Evolutionary conservation across 768 basidiomycete species (phyloP), one percentile per base, ranked within the genome.

Genomic region (Termitomyces sp.): DNA sequence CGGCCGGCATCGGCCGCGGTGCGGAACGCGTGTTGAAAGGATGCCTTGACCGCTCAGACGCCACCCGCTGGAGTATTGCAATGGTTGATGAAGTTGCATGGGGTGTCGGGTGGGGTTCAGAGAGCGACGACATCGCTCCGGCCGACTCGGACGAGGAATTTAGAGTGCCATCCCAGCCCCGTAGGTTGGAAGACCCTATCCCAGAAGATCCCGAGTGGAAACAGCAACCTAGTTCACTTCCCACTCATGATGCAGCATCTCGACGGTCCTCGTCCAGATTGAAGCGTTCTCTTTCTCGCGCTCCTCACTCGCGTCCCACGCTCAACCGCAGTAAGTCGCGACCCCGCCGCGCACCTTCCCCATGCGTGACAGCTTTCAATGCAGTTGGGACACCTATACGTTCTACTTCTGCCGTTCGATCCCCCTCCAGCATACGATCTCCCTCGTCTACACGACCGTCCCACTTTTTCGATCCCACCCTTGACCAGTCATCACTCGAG

Each of bases 41-140:
- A 1, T 97, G 94, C 67, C 74, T 98, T 26, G 84, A 92, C 57
- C 79, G 77, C 29, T 79, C 83, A 29, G 75, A 84, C 12, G 61
- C 69, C 0, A 75, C 74, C 24, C 80, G 95, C 4, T 96, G 92
- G 94, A 83, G 80, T n/a, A 86, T 94, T 59, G 78, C 79, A 7
- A 83, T 83, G 75, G 86, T 97, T 31, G 89, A 90, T 61, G 86
- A 90, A 53, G 79, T 86, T 7, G 86, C 88, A 2, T 92, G 90
- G 89, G 85, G 83, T 46, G 81, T 92, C 57, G 90, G 90, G 12
- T 89, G 82, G 83, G 84, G 77, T 31, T 70, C 71, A 16, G 81
- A 79, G 49, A 81, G 74, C n/a, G 81, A 82, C 54, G 69, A 72
- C 53, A 72, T 73, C 20, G 70, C 72, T 10, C 67, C 69, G 1